Evolutionary conservation across 75 land plant species (phyloP).

Genomic region (Picea sitchensis): DNA sequence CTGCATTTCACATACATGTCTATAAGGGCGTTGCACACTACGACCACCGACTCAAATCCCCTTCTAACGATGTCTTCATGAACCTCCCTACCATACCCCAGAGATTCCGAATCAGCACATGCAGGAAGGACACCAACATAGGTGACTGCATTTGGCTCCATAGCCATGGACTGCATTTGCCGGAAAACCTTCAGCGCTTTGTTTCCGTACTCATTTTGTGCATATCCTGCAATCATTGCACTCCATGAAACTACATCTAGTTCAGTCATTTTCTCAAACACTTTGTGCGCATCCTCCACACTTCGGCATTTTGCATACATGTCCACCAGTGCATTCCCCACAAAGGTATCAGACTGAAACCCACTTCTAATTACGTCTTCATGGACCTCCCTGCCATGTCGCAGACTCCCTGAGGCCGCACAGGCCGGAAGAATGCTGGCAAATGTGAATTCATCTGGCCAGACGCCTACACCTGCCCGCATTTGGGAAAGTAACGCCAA

Average conservation of each 20-base stretch:
- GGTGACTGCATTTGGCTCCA: not conserved
- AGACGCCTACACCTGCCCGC: constrained; percentile 17
- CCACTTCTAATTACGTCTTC: constrained; percentile 24
- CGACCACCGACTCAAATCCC: not conserved
- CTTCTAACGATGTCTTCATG: not conserved
- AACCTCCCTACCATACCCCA: not conserved
- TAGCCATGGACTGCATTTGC: not conserved
- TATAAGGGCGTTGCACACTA: not conserved
- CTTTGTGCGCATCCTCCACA: not conserved
- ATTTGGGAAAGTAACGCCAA: constrained; percentile 39
- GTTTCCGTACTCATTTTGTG: not conserved
- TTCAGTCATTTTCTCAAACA: not conserved
- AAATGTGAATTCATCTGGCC: constrained; percentile 38
- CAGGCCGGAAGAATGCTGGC: constrained; percentile 53
- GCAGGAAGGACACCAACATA: not conserved
- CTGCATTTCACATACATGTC: not conserved
- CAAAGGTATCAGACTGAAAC: constrained; percentile 27
- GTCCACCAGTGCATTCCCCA: constrained; percentile 44
- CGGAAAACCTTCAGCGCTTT: not conserved
- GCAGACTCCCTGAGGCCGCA: constrained; percentile 28
- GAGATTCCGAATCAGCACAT: not conserved
- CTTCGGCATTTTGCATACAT: constrained; percentile 57
- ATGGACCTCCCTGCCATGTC: constrained; percentile 47
- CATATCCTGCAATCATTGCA: not conserved
- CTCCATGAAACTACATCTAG: not conserved